These are phyloP conservation scores for Protomyces lactucae-debilis DNA, from an alignment of 1,139 yeast species.

Conservation along the genomic window DNA sequence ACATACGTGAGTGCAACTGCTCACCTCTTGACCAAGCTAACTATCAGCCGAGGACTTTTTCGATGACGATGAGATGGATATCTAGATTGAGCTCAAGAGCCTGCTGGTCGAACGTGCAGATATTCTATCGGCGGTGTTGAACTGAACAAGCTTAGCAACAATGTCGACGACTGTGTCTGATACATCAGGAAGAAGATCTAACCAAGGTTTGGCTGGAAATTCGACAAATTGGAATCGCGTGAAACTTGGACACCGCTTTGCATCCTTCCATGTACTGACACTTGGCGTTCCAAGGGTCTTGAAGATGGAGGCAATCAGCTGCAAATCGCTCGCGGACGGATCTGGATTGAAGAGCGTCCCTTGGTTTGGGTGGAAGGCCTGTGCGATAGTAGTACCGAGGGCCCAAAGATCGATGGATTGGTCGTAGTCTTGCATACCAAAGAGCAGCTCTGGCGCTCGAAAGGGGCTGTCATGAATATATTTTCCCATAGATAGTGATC, in stretches of 20 bases:
- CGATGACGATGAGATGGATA: background rate
- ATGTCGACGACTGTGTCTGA: background rate
- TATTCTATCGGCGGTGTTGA: constrained; percentile 4
- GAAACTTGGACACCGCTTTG: constrained; percentile 1
- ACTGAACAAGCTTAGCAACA: background rate
- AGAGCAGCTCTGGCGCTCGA: constrained; percentile 18
- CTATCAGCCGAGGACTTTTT: background rate
- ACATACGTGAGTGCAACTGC: background rate
- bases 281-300: constrained; percentile 13
- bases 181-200: background rate
- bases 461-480: background rate
- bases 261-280: constrained; percentile 7
- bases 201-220: constrained; percentile 7
- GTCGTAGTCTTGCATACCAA: constrained; percentile 8
- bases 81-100: background rate
- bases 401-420: constrained; percentile 17
- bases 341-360: constrained; percentile 4
- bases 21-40: background rate
- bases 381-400: constrained; percentile 9
- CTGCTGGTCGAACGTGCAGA: background rate
- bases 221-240: constrained; percentile 2
- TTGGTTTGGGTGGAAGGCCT: constrained; percentile 9
- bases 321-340: constrained; percentile 8
- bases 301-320: constrained; percentile 16
- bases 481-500: background rate